These are phyloP conservation scores for Aspergillus ruber DNA, from an alignment of 2,329 filamentous ascomycete species.

Conservation along the genomic window DNA sequence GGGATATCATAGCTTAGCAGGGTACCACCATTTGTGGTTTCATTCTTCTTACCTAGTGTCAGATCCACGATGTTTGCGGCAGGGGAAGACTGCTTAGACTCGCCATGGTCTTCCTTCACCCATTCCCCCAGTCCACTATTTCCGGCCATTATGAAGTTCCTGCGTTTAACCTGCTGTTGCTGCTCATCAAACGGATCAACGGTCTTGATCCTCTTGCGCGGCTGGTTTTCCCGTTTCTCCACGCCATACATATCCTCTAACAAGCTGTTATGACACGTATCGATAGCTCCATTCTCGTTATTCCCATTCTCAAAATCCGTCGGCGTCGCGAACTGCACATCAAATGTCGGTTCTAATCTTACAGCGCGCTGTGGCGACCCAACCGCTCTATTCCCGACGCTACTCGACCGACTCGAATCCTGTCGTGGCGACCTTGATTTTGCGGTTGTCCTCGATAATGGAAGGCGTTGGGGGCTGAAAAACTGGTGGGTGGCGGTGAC, in stretches of 20 bases:
- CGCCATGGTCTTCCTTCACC: conserved; percentile 55
- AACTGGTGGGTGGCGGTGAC: conserved; percentile 16
- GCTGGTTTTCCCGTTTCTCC: conserved; percentile 55
- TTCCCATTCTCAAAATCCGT: conserved; percentile 21
- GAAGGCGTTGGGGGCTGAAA: conserved; percentile 13
- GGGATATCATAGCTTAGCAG: conserved; percentile 13
- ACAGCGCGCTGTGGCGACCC: conserved; percentile 6
- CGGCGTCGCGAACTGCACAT: conserved; percentile 24
- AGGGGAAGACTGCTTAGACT: conserved; percentile 32
- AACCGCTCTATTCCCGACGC: neutral
- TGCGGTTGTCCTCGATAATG: conserved; percentile 5
- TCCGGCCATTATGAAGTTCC: conserved; percentile 41
- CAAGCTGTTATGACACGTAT: conserved; percentile 34
- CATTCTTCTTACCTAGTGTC: conserved; percentile 28
- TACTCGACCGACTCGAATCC: conserved; percentile 9
- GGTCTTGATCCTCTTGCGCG: conserved; percentile 61
- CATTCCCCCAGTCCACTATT: conserved; percentile 58
- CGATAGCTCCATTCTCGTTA: conserved; percentile 24
- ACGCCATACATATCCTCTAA: conserved; percentile 73
- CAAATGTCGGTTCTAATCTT: conserved; percentile 13
- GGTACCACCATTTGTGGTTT: neutral
- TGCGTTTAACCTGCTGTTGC: conserved; percentile 32
- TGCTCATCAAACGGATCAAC: conserved; percentile 34
- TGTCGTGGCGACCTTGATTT: conserved; percentile 11
- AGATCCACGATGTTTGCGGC: conserved; percentile 44